Percentiles rank a stretch among this genome's conserved stretches.
These are phyloP conservation scores for Zymoseptoria crescenta DNA, from an alignment of 2,329 filamentous ascomycete genomes.

Conservation along the genomic window DNA sequence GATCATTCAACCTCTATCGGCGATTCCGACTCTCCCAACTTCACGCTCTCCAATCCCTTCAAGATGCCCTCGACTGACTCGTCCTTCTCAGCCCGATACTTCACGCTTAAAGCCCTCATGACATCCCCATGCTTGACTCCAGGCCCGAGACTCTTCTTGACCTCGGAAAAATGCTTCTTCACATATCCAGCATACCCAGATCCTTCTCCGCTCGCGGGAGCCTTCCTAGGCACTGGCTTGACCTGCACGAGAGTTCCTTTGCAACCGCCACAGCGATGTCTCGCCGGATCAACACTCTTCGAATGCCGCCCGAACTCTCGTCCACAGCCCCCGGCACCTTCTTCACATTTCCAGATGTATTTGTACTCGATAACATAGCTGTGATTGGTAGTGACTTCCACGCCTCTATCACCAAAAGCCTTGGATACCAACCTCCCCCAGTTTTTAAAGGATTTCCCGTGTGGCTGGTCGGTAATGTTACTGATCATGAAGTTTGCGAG, in stretches of 20 bases:
- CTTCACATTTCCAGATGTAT: slow-evolving; percentile 73
- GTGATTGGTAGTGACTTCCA: slow-evolving; percentile 84
- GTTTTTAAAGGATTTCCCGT: slow-evolving; percentile 74
- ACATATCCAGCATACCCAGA: slow-evolving; percentile 52
- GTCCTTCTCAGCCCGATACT: slow-evolving; percentile 48
- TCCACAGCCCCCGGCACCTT: slow-evolving; percentile 45
- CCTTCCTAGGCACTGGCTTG: slow-evolving; percentile 61
- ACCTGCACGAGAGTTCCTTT: slow-evolving; percentile 62
- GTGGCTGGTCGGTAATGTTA: slow-evolving; percentile 65
- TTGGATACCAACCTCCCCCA: slow-evolving; percentile 57
- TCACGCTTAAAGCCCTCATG: slow-evolving; percentile 58
- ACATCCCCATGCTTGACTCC: slow-evolving; percentile 56
- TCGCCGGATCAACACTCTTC: slow-evolving; percentile 67
- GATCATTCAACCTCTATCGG: slow-evolving; percentile 11
- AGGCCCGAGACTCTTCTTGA: slow-evolving; percentile 50
- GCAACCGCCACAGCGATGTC: slow-evolving; percentile 72
- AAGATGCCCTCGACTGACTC: slow-evolving; percentile 4
- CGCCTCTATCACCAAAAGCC: slow-evolving; percentile 52
- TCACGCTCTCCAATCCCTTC: slow-evolving; percentile 11
- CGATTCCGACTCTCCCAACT: slow-evolving; percentile 7
- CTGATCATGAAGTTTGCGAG: slow-evolving; percentile 85
- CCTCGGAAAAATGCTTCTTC: slow-evolving; percentile 58
- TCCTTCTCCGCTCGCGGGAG: slow-evolving; percentile 9
- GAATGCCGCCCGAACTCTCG: slow-evolving; percentile 75
- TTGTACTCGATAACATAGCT: slow-evolving; percentile 85